Evolutionary conservation across 352 stramenopile genomes (phyloP).

Genomic region (Phytopythium kandeliae): DNA sequence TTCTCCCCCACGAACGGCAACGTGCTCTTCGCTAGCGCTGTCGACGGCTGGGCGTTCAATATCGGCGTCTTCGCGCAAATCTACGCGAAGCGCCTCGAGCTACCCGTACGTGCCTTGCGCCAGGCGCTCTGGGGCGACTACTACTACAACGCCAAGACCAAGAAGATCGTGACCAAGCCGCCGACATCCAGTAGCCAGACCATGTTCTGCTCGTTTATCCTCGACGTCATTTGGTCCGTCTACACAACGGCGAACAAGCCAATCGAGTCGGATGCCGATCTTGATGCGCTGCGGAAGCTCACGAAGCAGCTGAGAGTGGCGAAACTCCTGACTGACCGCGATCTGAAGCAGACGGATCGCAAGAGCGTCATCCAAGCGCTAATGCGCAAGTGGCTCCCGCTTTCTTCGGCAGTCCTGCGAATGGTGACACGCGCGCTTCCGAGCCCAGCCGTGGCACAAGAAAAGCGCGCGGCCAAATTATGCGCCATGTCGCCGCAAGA

Average conservation of each 20-base stretch:
- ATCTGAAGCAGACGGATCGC: conserved; percentile 66
- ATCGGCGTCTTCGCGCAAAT: conserved; percentile 98
- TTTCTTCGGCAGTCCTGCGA: conserved; percentile 81
- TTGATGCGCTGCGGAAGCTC: conserved; percentile 53
- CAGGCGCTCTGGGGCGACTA: conserved; percentile 99
- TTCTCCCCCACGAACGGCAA: conserved; percentile 98
- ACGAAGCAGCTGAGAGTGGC: conserved; percentile 61
- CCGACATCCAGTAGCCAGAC: no score
- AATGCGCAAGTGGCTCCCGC: conserved; percentile 89
- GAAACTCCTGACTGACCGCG: conserved; percentile 60
- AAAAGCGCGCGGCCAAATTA: conserved; percentile 61
- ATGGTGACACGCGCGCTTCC: conserved; percentile 88
- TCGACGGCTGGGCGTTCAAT: conserved; percentile 99
- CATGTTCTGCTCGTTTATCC: conserved; percentile 99
- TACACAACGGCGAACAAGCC: conserved; percentile 65
- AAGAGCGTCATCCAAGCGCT: conserved; percentile 55
- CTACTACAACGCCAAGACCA: conserved; percentile 94
- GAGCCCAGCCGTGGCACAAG: conserved; percentile 67
- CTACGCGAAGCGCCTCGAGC: conserved; percentile 99
- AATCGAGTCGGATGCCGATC: conserved; percentile 36
- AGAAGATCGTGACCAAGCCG: conserved; percentile 96
- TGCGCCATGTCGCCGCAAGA: conserved; percentile 36
- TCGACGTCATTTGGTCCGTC: conserved; percentile 95
- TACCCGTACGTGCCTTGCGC: no score
- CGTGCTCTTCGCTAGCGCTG: conserved; percentile 98